A percentile compares a stretch with the other conserved stretches of the same genome.
phyloP scores from a whole-genome alignment of 441 rosid species.

The Brassica hybrid region DNA sequence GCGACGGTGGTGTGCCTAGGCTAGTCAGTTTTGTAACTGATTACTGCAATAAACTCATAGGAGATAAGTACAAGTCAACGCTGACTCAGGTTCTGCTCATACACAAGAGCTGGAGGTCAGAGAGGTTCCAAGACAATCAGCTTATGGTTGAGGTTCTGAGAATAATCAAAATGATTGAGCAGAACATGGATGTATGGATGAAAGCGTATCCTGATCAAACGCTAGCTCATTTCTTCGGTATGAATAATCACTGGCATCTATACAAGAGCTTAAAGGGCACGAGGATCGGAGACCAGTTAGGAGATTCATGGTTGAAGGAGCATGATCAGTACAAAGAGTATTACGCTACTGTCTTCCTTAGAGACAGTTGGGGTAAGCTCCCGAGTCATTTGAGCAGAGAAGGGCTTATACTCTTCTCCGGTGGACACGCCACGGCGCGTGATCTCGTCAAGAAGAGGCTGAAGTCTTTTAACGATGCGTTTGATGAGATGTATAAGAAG shows the following conservation, averaged over 20 bases:
- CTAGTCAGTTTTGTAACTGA: constrained; percentile 83
- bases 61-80: constrained; percentile 80
- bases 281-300: constrained; percentile 74
- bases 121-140: constrained; percentile 85
- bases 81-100: constrained; percentile 82
- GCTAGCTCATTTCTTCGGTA: constrained; percentile 72
- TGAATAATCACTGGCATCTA: constrained; percentile 93
- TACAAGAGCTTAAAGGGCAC: constrained; percentile 88
- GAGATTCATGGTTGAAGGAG: constrained; percentile 86
- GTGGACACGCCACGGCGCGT: constrained; percentile 98
- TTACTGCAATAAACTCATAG: constrained; percentile 84
- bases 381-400: constrained; percentile 89
- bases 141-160: constrained; percentile 70
- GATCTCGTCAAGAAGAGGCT: constrained; percentile 96
- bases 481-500: constrained; percentile 80
- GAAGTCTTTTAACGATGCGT: constrained; percentile 84
- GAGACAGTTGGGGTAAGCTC: constrained; percentile 93
- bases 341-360: constrained; percentile 64
- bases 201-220: constrained; percentile 72
- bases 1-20: constrained; percentile 80
- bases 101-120: constrained; percentile 92
- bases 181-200: constrained; percentile 79
- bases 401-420: constrained; percentile 93
- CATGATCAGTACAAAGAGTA: constrained; percentile 87
- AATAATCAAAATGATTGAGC: constrained; percentile 71